A percentile compares a stretch with the other conserved stretches of the same genome.
Evolutionary conservation across 768 basidiomycete species (phyloP).

Genomic region (Suillus placidus): DNA sequence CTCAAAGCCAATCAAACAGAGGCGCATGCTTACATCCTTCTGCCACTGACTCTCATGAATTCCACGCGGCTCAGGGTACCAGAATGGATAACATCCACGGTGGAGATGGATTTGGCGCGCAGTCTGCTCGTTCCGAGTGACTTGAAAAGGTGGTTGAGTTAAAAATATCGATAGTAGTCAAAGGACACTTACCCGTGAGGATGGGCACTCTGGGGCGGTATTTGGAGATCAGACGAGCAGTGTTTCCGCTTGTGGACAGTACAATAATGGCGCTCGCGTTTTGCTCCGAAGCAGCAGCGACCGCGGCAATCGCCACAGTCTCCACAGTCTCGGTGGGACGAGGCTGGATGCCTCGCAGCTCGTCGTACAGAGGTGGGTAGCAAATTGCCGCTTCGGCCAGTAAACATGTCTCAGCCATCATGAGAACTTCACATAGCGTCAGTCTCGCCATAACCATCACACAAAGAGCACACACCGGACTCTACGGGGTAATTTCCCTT

Average conservation of each 20-base stretch:
- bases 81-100: slow-evolving; percentile 96
- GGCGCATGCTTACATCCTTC: slow-evolving; percentile 71
- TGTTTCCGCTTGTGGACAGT: slow-evolving; percentile 95
- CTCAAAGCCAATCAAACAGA: not conserved
- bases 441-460: slow-evolving; percentile 8
- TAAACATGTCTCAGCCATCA: slow-evolving; percentile 99
- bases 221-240: slow-evolving; percentile 94
- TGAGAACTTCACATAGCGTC: slow-evolving; percentile 62
- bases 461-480: slow-evolving; percentile 61
- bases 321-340: slow-evolving; percentile 94
- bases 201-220: slow-evolving; percentile 94
- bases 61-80: slow-evolving; percentile 94
- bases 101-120: slow-evolving; percentile 96
- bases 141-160: slow-evolving; percentile 39
- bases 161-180: slow-evolving; percentile 7
- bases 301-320: slow-evolving; percentile 95
- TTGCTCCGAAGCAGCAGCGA: slow-evolving; percentile 94
- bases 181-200: slow-evolving; percentile 72
- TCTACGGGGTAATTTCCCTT: slow-evolving; percentile 97
- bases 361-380: slow-evolving; percentile 93
- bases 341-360: slow-evolving; percentile 74
- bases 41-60: slow-evolving; percentile 93
- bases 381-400: slow-evolving; percentile 95
- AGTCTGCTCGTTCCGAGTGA: slow-evolving; percentile 95
- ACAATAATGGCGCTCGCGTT: slow-evolving; percentile 94